Base-by-base conservation (phyloP, 2,329 filamentous ascomycete genomes). In the Colletotrichum lupini region DNA sequence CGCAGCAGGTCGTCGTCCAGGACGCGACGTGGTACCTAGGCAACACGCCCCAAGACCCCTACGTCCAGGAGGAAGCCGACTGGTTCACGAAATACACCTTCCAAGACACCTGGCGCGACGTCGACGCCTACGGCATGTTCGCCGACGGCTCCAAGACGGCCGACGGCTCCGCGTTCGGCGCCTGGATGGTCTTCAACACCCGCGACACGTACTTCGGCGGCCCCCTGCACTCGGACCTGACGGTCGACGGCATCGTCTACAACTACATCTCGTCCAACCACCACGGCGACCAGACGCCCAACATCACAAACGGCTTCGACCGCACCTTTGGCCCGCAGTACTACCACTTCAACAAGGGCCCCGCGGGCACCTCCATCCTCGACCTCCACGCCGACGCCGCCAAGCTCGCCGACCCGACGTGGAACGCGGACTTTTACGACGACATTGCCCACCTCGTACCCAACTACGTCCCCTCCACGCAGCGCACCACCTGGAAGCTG, bases 41-140 rank as follows among this genome's bases (percentile, higher is more conserved):
- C 57, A 87, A 87, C 64, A 86, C 85, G 0, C 85, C 85, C 0
- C 77, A 86, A 32, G 87, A 89, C 77, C 82, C 86, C 0, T 91
- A 91, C 76, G 87, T 89, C 2, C 79, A 85, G 37, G 81, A 88
- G 52, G 85, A 87, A 67, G 83, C 86, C 2, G 86, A 90, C 63
- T 91, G 90, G 78, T 91, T 91, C 77, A 91, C 89, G 30, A 92
- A 92, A 77, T 91, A 91, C 77, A 91, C 87, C 0, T 91, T 91
- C 75, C 83, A 84, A 7, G 87, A 87, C 74, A 83, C 83, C 4
- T 91, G 87, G 87, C 82, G 88, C 64, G 84, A 89, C 67, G 88
- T 90, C 70, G 84, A 84, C 60, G 88, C 86, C 5, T 88, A 91
- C 76, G 89, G 89, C 3, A 81, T 85, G 81, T 81, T 76, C 60